Conservation (phyloP, 2,329 filamentous ascomycete genomes). For the Rhinocladiella similis region DNA sequence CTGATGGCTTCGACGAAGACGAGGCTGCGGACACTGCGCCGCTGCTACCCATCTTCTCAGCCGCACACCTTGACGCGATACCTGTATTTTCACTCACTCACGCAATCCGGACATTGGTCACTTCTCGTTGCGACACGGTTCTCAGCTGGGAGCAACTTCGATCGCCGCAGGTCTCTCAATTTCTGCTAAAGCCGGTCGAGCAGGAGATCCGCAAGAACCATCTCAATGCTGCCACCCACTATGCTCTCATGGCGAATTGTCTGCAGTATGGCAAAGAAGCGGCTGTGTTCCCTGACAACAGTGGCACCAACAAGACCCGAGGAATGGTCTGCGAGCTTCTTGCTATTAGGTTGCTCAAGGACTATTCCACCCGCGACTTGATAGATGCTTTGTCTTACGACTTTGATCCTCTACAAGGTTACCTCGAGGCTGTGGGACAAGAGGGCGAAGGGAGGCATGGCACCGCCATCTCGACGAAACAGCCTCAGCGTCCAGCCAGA, state of each 20-base stretch:
- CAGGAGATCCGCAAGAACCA: conserved; percentile 81
- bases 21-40: conserved; percentile 50
- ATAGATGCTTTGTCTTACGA: conserved; percentile 95
- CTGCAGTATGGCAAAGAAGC: conserved; percentile 90
- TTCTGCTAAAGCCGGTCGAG: conserved; percentile 92
- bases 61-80: conserved; percentile 75
- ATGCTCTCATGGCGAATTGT: conserved; percentile 89
- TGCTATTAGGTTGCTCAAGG: conserved; percentile 84
- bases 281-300: conserved; percentile 77
- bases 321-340: conserved; percentile 88
- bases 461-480: conserved; percentile 30
- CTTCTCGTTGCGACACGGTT: conserved; percentile 84
- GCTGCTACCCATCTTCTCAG: conserved; percentile 76
- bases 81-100: conserved; percentile 91
- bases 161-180: conserved; percentile 94
- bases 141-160: conserved; percentile 92
- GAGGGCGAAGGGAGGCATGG: conserved; percentile 25
- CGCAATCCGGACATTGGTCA: conserved; percentile 80
- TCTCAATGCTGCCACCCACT: conserved; percentile 82
- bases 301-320: conserved; percentile 78
- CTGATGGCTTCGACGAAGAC: conserved; percentile 42
- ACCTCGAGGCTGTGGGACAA: conserved; percentile 52
- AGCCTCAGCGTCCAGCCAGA: conserved; percentile 63
- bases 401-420: conserved; percentile 86
- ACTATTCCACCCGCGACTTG: conserved; percentile 84